Evolutionary conservation across 2,329 filamentous ascomycete species (phyloP).

Genomic region (Fusarium hainanense): DNA sequence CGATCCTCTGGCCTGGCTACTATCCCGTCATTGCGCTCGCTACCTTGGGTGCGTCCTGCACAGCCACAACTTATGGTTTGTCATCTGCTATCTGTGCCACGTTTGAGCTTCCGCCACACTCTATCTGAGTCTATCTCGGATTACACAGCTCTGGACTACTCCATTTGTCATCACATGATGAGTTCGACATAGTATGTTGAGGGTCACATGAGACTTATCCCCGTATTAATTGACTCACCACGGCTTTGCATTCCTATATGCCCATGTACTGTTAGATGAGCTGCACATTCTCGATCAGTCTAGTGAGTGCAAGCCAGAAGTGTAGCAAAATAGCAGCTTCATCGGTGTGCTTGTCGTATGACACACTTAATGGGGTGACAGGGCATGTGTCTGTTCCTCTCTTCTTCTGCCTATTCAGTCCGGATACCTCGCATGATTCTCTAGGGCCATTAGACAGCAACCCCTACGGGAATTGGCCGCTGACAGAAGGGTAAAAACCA

Average conservation of each 20-base stretch:
- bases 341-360: constrained; percentile 33
- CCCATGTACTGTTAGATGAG: constrained; percentile 7
- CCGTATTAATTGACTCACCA: constrained; percentile 33
- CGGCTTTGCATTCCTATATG: not conserved
- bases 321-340: constrained; percentile 5
- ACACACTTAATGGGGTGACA: constrained; percentile 42
- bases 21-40: not conserved
- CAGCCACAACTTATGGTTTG: constrained; percentile 43
- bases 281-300: constrained; percentile 10
- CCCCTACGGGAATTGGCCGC: constrained; percentile 14
- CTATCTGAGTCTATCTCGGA: constrained; percentile 12
- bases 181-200: not conserved
- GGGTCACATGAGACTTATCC: constrained; percentile 34
- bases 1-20: constrained; percentile 28
- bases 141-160: not conserved
- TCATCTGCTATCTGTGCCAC: constrained; percentile 32
- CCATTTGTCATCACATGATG: constrained; percentile 43
- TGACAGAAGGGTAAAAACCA: constrained; percentile 12
- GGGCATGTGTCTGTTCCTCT: constrained; percentile 19
- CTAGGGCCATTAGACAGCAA: constrained; percentile 10
- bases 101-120: constrained; percentile 43
- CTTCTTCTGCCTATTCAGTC: constrained; percentile 5
- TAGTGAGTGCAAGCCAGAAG: constrained; percentile 13
- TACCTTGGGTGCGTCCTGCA: constrained; percentile 4
- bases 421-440: constrained; percentile 7